Conservation (phyloP, 768 basidiomycete species). For the Suillus bovinus region DNA sequence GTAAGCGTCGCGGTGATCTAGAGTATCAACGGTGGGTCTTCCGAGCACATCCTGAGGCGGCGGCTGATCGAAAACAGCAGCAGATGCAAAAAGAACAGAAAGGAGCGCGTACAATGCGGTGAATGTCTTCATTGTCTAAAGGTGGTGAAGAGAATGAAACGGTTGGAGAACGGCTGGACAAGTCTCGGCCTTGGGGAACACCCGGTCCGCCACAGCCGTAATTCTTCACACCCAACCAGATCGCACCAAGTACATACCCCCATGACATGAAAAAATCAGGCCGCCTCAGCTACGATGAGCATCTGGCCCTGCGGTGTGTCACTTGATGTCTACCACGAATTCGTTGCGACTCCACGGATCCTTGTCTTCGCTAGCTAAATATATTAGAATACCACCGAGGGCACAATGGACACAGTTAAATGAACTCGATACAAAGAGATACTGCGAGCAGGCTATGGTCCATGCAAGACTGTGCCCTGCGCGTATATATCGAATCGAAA, state of each 20-base stretch:
- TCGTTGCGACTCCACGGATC: background rate
- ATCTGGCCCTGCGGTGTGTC: too few species aligned
- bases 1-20: background rate
- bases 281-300: background rate
- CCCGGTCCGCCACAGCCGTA: background rate
- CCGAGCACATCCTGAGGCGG: background rate
- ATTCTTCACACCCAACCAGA: background rate
- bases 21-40: background rate
- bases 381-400: too few species aligned
- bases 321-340: too few species aligned
- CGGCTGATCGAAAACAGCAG: background rate
- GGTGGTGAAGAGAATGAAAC: background rate
- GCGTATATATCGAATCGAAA: too few species aligned
- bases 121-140: background rate
- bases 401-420: too few species aligned
- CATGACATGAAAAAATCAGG: background rate
- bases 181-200: too few species aligned
- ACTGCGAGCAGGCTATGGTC: background rate
- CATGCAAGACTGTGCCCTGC: too few species aligned
- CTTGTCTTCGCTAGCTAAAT: background rate
- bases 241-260: background rate
- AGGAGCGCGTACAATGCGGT: background rate
- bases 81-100: background rate
- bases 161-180: background rate
- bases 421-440: background rate